A percentile compares a stretch with the other conserved stretches of the same genome.
Evolutionary conservation across 2,329 filamentous ascomycete genomes (phyloP).

Genomic region (Cladosporium sp.): DNA sequence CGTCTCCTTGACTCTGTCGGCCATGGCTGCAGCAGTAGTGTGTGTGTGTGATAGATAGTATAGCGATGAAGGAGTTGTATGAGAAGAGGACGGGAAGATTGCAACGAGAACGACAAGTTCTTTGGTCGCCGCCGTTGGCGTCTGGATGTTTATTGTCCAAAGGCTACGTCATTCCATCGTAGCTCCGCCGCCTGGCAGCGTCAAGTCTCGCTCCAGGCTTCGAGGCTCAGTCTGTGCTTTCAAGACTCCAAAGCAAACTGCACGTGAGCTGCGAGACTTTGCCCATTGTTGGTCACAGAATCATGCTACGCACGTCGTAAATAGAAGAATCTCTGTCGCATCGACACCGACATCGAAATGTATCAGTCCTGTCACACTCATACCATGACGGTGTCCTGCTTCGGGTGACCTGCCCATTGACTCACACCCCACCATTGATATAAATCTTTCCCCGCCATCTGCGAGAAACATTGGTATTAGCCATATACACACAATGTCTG

Average conservation of each 20-base stretch:
- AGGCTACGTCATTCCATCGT: conserved; percentile 5
- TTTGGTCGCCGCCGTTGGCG: background rate
- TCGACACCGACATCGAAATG: background rate
- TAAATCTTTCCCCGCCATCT: conserved; percentile 13
- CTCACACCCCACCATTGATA: conserved; percentile 12
- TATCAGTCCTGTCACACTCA: background rate
- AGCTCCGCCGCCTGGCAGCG: no score
- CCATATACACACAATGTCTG: conserved; percentile 13
- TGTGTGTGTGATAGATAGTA: background rate
- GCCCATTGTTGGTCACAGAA: no score
- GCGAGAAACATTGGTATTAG: background rate
- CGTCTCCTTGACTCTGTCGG: conserved; percentile 50
- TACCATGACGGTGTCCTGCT: background rate
- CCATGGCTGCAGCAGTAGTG: conserved; percentile 15
- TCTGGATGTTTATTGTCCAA: background rate
- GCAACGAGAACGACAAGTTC: no score
- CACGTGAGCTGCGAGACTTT: no score
- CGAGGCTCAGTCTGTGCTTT: background rate
- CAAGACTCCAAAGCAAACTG: no score
- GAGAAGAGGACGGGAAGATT: background rate
- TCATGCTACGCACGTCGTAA: no score
- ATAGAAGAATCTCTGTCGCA: background rate
- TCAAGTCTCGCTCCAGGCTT: background rate
- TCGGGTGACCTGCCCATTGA: conserved; percentile 11
- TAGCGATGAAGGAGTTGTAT: background rate